Evolutionary conservation across 306 rosid species (phyloP), one percentile per base, ranked within the genome.

Genomic region (Sesbania bispinosa): DNA sequence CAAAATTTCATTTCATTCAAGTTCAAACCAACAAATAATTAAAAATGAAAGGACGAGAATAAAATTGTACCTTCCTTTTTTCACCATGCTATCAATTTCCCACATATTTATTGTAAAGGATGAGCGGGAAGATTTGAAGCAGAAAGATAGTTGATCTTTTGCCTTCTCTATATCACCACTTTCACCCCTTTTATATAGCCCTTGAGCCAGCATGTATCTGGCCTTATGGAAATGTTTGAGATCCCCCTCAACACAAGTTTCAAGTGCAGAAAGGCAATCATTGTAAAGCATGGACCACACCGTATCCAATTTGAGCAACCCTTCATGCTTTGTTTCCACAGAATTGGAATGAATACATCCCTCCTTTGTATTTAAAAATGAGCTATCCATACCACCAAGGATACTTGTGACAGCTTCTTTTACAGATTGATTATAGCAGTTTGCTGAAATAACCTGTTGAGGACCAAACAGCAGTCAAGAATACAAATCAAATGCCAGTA

Each of bases 201-300:
- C 97, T 76, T 84, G 94, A 74, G 98, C 96, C 51, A 90, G 88
- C 88, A 92, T 86, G 88, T 90, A 93, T 87, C 98, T 90, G 69
- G 96, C 98, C 89, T 93, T 93, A 58, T 93, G 98, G 79, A 85
- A 93, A 89, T 93, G 98, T 68, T 93, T 93, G 67, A 93, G 96
- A 79, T 93, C 97, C 75, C 98, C 98, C 76, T 93, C 98, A 61
- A 90, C 90, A 82, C 98, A 93, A 24, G 94, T 81, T 86, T 90
- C 96, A 52, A 93, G 97, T 23, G 92, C 98, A 67, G 89, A 85
- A 65, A 93, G 83, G 69, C 98, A 93, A 79, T 93, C 98, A 10
- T 73, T 84, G 83, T 93, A 89, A 79, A 93, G 96, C 86, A 87
- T 74, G 77, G 82, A 70, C 97, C 96, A 88, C 20, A 62, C 94